Conservation (phyloP, 352 stramenopile species). For the Phytophthora fragariae region DNA sequence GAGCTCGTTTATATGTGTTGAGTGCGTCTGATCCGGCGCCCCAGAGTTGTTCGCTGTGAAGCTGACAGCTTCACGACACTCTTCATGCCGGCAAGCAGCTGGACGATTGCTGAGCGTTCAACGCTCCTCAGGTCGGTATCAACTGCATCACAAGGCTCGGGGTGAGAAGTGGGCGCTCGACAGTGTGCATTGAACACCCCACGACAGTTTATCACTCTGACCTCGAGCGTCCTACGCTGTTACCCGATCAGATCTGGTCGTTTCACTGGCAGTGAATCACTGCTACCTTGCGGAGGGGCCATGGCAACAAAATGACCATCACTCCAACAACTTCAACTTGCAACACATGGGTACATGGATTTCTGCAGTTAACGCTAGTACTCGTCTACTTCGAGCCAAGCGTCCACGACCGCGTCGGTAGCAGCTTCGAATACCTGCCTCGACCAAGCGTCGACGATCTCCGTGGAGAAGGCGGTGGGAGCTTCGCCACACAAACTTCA, state of each 20-base stretch:
- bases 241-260: too few species aligned
- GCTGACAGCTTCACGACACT: too few species aligned
- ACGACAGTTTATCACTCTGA: too few species aligned
- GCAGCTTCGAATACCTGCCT: background rate
- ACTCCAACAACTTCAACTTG: constrained; percentile 30
- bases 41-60: background rate
- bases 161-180: background rate
- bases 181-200: too few species aligned
- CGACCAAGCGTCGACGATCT: background rate
- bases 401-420: constrained; percentile 11
- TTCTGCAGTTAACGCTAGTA: background rate
- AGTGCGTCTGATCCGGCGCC: background rate
- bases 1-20: constrained; percentile 3
- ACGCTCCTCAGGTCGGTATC: background rate
- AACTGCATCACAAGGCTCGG: too few species aligned
- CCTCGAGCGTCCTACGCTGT: too few species aligned
- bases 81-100: background rate
- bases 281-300: too few species aligned
- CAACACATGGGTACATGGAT: constrained; percentile 17
- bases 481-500: constrained; percentile 9
- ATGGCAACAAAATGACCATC: constrained; percentile 17
- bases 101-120: constrained; percentile 11
- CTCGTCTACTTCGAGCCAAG: constrained; percentile 3
- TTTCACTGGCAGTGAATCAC: too few species aligned
- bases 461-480: background rate